Conservation (phyloP, 1,284 basidiomycete species). For the Cryptococcus sp. region DNA sequence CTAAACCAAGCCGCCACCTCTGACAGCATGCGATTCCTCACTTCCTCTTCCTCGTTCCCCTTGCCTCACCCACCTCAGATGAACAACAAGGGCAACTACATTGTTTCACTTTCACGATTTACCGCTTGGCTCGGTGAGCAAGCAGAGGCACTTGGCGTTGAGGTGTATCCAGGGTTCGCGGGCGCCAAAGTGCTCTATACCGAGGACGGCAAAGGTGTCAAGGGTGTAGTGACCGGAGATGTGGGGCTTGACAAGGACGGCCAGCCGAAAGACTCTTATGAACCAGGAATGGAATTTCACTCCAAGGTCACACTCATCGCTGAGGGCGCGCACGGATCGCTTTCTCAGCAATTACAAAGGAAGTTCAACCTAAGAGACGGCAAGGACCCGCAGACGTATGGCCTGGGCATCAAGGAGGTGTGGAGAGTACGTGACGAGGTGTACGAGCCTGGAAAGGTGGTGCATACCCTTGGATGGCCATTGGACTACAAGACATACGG, state of each 20-base stretch:
- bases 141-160: constrained; percentile 83
- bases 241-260: constrained; percentile 83
- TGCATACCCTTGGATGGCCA: constrained; percentile 95
- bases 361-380: constrained; percentile 78
- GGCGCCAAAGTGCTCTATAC: constrained; percentile 80
- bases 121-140: constrained; percentile 87
- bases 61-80: constrained; percentile 98
- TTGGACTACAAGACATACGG: constrained; percentile 85
- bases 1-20: constrained; percentile 78
- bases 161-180: constrained; percentile 96
- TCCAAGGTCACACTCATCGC: constrained; percentile 93
- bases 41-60: constrained; percentile 69
- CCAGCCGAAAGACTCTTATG: constrained; percentile 83
- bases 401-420: constrained; percentile 95
- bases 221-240: constrained; percentile 90
- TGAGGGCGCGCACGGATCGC: constrained; percentile 91
- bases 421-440: constrained; percentile 83
- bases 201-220: constrained; percentile 67
- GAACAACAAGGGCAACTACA: constrained; percentile 92
- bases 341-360: constrained; percentile 79
- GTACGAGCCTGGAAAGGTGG: constrained; percentile 79
- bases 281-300: constrained; percentile 96
- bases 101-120: constrained; percentile 85
- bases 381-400: constrained; percentile 91
- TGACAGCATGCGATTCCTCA: constrained; percentile 87